Conservation (phyloP, 331 rosid species). For the Malus hybrid region DNA sequence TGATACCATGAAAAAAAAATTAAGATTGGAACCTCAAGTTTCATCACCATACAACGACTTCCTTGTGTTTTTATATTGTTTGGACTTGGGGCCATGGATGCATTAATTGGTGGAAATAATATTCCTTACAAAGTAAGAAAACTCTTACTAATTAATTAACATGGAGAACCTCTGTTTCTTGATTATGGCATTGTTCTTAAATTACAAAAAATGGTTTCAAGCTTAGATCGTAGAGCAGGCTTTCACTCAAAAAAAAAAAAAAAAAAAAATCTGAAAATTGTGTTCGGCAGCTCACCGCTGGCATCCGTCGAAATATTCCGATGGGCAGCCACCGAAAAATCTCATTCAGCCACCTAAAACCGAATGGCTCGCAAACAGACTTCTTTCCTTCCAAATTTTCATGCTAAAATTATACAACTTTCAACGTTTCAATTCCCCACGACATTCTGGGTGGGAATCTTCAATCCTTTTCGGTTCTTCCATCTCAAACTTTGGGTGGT, state of each 20-base stretch:
- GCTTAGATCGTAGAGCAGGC: neutral
- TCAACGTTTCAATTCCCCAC: neutral
- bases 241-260: neutral
- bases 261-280: neutral
- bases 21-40: too few species aligned
- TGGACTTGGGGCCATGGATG: too few species aligned
- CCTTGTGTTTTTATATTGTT: too few species aligned
- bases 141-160: too few species aligned
- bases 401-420: neutral
- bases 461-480: neutral
- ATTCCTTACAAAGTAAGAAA: too few species aligned
- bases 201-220: neutral
- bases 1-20: too few species aligned
- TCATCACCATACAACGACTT: too few species aligned
- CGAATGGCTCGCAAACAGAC: neutral
- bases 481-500: neutral
- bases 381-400: neutral
- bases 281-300: neutral
- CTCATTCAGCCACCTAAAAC: neutral
- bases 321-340: neutral
- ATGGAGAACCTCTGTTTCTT: too few species aligned
- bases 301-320: too few species aligned
- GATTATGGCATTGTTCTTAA: neutral
- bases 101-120: too few species aligned
- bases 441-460: neutral